Evolutionary conservation across 1,139 yeast genomes (phyloP).

Genomic region (Meyerozyma elateridarum): DNA sequence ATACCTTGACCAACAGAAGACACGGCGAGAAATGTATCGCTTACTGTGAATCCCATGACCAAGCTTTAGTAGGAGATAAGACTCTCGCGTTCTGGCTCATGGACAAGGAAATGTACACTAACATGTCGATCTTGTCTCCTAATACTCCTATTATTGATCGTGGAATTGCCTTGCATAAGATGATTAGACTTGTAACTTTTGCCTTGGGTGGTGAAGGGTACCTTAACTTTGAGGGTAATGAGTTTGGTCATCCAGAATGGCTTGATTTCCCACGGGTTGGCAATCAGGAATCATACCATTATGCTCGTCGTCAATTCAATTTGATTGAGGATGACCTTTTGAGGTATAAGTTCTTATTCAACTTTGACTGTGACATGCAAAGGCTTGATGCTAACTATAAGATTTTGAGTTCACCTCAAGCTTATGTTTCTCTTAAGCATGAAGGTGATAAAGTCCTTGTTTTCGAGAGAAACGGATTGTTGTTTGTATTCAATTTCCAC

Average conservation of each 20-base stretch:
- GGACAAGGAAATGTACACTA: conserved; percentile 98
- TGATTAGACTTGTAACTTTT: conserved; percentile 83
- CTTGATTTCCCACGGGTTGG: conserved; percentile 93
- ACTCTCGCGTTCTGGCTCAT: conserved; percentile 96
- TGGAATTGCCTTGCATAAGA: conserved; percentile 84
- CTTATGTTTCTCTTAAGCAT: conserved; percentile 82
- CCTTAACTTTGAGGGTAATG: conserved; percentile 94
- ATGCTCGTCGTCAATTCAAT: conserved; percentile 92
- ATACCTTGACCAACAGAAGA: conserved; percentile 83
- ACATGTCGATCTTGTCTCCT: conserved; percentile 77
- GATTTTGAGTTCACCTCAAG: conserved; percentile 74
- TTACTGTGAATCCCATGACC: conserved; percentile 95
- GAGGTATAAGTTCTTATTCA: conserved; percentile 71
- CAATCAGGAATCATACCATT: conserved; percentile 82
- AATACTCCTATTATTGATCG: conserved; percentile 78
- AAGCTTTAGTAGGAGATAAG: conserved; percentile 95
- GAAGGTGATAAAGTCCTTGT: conserved; percentile 85
- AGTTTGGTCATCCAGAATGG: conserved; percentile 99
- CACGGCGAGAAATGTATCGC: conserved; percentile 87
- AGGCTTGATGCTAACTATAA: conserved; percentile 62
- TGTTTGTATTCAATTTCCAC: conserved; percentile 87
- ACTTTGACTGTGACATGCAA: conserved; percentile 84
- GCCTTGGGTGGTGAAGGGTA: conserved; percentile 95
- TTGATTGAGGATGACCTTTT: conserved; percentile 73
- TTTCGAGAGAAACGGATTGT: conserved; percentile 79